phyloP scores from a whole-genome alignment of 257 asterid species.

The Solanum piurae region DNA sequence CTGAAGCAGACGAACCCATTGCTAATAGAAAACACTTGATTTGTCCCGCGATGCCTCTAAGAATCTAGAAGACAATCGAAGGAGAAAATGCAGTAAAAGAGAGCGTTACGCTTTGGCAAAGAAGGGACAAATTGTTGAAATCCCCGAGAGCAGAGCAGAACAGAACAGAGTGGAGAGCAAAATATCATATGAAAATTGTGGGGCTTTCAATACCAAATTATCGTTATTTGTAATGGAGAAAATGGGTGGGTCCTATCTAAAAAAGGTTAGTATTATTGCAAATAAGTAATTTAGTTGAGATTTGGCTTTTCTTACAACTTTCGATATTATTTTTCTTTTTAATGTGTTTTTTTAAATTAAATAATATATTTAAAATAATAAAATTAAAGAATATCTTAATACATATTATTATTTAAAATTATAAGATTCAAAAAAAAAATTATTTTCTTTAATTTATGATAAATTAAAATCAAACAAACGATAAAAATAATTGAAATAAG shows the following conservation, averaged over 20 bases:
- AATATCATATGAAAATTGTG: background rate
- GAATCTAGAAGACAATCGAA: background rate
- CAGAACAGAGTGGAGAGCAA: background rate
- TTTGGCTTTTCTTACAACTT: background rate
- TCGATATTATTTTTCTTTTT: background rate
- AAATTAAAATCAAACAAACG: too few relatives aligned
- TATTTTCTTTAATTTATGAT: too few relatives aligned
- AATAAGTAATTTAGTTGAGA: background rate
- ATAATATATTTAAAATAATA: too few relatives aligned
- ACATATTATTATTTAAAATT: too few relatives aligned
- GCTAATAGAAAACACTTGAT: background rate
- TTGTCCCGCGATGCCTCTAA: background rate
- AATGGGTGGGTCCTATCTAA: background rate
- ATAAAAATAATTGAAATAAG: background rate
- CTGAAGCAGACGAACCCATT: constrained; percentile 37
- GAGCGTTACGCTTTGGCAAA: constrained; percentile 2
- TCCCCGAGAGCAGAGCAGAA: background rate
- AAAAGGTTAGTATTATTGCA: background rate
- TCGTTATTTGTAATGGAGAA: background rate
- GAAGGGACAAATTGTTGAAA: background rate
- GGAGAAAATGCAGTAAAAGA: background rate
- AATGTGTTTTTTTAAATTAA: too few relatives aligned
- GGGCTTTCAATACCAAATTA: constrained; percentile 16
- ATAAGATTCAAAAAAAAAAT: too few relatives aligned
- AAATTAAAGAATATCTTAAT: too few relatives aligned